Evolutionary conservation across 805 yeast species (phyloP).

Genomic region (Suhomyces xylopsoci): DNA sequence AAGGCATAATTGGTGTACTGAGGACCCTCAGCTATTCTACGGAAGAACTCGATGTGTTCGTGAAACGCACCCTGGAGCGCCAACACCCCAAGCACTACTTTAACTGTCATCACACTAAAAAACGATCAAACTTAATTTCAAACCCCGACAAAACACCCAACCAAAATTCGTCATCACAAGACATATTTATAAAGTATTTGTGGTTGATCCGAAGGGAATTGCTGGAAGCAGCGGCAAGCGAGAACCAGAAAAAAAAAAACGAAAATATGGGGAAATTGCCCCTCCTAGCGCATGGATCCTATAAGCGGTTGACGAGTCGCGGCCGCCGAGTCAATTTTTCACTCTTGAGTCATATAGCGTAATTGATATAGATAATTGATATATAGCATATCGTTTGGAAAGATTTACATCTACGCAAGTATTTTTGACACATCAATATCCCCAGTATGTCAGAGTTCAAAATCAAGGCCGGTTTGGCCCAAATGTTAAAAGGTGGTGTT

Average conservation of each 20-base stretch:
- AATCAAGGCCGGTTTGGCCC: constrained; percentile 77
- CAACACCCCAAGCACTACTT: constrained; percentile 54
- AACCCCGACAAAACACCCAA: neutral
- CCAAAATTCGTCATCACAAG: neutral
- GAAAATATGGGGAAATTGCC: neutral
- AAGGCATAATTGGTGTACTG: constrained; percentile 28
- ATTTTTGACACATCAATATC: neutral
- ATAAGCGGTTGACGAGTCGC: neutral
- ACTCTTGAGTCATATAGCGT: neutral
- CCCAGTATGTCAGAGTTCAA: constrained; percentile 35
- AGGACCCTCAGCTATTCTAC: constrained; percentile 21
- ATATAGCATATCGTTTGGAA: neutral
- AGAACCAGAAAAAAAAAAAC: neutral
- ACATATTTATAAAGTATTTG: neutral
- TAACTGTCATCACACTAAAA: neutral
- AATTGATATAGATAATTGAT: neutral
- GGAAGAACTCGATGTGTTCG: constrained; percentile 59
- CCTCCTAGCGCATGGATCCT: neutral
- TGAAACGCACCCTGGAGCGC: constrained; percentile 78
- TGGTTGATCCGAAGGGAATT: neutral
- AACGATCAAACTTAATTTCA: neutral
- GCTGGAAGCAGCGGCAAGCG: neutral
- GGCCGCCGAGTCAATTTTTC: constrained; percentile 1
- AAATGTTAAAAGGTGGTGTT: constrained; percentile 80
- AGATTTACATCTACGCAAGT: neutral